These are phyloP conservation scores for Nakazawaea sp. DNA, from an alignment of 805 yeast genomes.

Conservation along the genomic window DNA sequence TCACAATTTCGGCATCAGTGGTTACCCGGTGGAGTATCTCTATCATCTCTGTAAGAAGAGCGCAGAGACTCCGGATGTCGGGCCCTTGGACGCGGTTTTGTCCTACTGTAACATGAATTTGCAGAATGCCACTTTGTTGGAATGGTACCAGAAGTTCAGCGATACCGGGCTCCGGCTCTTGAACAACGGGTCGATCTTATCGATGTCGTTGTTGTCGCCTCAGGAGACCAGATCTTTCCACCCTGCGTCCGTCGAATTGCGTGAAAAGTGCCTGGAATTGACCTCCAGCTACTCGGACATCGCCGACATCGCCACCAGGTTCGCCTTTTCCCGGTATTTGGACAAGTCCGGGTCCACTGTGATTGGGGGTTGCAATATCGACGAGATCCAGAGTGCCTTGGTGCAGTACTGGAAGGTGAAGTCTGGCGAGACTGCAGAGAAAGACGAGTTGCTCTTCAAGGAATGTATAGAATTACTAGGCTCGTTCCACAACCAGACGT, in stretches of 20 bases:
- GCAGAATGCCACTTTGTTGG: slow-evolving; percentile 56
- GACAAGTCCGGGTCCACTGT: slow-evolving; percentile 53
- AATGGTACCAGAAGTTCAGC: slow-evolving; percentile 39
- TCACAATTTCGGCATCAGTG: slow-evolving; percentile 69
- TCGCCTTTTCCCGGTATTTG: slow-evolving; percentile 59
- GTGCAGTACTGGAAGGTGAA: slow-evolving; percentile 45
- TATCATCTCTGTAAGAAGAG: slow-evolving; percentile 40
- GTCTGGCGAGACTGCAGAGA: slow-evolving; percentile 21
- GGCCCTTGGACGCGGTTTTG: slow-evolving; percentile 66
- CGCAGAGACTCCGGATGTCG: slow-evolving; percentile 33
- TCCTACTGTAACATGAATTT: slow-evolving; percentile 79
- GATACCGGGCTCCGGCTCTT: slow-evolving; percentile 47
- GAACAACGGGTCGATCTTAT: slow-evolving; percentile 75
- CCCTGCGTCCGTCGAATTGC: slow-evolving; percentile 62
- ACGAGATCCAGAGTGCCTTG: slow-evolving; percentile 61
- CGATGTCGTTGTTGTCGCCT: slow-evolving; percentile 79
- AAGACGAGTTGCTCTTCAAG: slow-evolving; percentile 37
- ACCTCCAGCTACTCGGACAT: slow-evolving; percentile 44
- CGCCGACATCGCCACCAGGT: slow-evolving; percentile 78
- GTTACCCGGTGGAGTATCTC: slow-evolving; percentile 75
- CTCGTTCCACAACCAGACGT: slow-evolving; percentile 51
- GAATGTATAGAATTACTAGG: slow-evolving; percentile 43
- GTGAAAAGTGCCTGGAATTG: slow-evolving; percentile 40
- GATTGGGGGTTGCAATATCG: slow-evolving; percentile 63
- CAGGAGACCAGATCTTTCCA: slow-evolving; percentile 69